Base-by-base conservation (phyloP, 1,139 yeast species). In the Komagataea norvegica region DNA sequence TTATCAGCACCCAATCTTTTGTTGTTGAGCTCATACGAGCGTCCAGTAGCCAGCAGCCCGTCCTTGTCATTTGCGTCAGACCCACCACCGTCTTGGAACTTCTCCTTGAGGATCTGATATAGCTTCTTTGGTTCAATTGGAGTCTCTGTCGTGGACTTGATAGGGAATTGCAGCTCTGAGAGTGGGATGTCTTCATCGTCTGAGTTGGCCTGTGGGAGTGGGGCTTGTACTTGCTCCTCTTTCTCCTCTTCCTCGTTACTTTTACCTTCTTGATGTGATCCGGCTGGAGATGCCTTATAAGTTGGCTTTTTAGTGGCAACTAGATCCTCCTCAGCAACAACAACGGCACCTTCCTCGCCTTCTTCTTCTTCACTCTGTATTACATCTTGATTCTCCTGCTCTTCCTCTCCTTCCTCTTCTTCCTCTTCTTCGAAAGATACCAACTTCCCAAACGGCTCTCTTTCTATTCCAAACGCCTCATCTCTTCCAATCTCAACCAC, bases 381-480 rank as follows among this genome's bases (percentile, higher is more conserved):
- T 11, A 42, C 42, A 3, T 38, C 38, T 7, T 41, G 45, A 2
- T 37, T 47, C 15, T 46, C 51, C 9, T 42, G 48, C 8, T 46
- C 50, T 8, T 39, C 49, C 6, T 46, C 49, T 27, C 32, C 48
- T 11, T 43, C 49, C 6, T 48, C 67, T 4, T 60, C 63, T 4
- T 54, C 59, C 6, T 54, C 62, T 6, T 59, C 67, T 2, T 61
- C 70, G 15, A 54, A 57, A 5, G 55, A 57, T 31, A 61, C 59
- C 5, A 73, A 47, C 38, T 55, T 56, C 5, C 79, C 80, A 71
- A 72, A 74, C 36, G 55, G 62, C 9, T 58, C 61, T 20, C 47
- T 49, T 23, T 45, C 45, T 11, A 37, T 27, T 16, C 37, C 40
- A 43, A 35, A 33, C 36, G 14, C 36, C 41, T 34, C 42, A 25